Percentiles rank a stretch among this genome's conserved stretches.
Evolutionary conservation across 1,284 basidiomycete genomes (phyloP).

Genomic region (Sporisorium graminicola): DNA sequence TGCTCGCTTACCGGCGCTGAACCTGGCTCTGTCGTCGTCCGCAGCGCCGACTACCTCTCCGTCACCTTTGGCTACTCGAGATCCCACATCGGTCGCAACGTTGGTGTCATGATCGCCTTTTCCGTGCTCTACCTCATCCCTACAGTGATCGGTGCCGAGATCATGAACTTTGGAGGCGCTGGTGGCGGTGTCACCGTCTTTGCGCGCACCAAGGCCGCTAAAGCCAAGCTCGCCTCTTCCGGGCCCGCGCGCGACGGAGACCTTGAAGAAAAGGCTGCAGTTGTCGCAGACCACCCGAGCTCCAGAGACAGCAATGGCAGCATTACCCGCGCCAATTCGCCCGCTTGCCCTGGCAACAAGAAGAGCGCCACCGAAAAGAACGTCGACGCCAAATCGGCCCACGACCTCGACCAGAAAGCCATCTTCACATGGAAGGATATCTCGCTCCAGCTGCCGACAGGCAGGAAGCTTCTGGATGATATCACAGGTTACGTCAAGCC

Average conservation of each 20-base stretch:
- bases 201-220: constrained; percentile 42
- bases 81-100: constrained; percentile 72
- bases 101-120: constrained; percentile 71
- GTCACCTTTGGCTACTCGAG: constrained; percentile 77
- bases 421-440: constrained; percentile 72
- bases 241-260: constrained; percentile 22
- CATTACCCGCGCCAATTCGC: constrained; percentile 47
- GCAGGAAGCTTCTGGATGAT: constrained; percentile 78
- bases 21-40: constrained; percentile 70
- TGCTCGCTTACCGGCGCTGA: constrained; percentile 71
- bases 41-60: constrained; percentile 72
- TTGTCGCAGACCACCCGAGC: constrained; percentile 1
- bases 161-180: constrained; percentile 56
- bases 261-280: constrained; percentile 28
- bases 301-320: constrained; percentile 22
- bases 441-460: constrained; percentile 73
- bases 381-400: constrained; percentile 44
- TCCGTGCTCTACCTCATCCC: constrained; percentile 61
- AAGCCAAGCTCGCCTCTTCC: constrained; percentile 26
- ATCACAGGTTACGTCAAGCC: constrained; percentile 86
- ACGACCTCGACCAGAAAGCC: constrained; percentile 40
- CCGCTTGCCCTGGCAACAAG: constrained; percentile 14
- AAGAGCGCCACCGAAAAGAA: constrained; percentile 1
- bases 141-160: constrained; percentile 55
- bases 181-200: constrained; percentile 65